Evolutionary conservation across 2,329 filamentous ascomycete genomes (phyloP).

Genomic region (Fusarium vanettenii): DNA sequence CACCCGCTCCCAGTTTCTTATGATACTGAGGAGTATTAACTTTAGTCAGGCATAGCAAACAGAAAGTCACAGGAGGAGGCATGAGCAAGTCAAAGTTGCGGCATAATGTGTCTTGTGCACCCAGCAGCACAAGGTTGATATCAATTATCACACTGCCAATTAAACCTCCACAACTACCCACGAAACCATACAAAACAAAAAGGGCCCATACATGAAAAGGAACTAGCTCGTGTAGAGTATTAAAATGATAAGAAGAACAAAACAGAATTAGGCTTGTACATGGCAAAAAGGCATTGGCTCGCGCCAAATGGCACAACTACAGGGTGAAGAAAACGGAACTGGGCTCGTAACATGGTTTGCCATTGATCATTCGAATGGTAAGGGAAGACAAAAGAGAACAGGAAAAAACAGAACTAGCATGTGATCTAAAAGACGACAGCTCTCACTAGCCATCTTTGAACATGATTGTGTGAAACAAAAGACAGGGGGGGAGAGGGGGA

Average conservation of each 20-base stretch:
- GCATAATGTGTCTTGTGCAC: neutral
- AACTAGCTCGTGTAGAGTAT: neutral
- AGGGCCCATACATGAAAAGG: neutral
- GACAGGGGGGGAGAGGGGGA: neutral
- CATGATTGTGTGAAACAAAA: neutral
- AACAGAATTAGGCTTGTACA: neutral
- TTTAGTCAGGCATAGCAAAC: too few species aligned
- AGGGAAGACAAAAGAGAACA: too few species aligned
- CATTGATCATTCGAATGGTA: too few species aligned
- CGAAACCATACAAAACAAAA: neutral
- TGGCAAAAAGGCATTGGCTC: neutral
- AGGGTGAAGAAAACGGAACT: too few species aligned
- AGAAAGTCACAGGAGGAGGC: neutral
- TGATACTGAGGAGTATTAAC: neutral
- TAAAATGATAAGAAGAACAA: neutral
- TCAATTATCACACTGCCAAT: neutral
- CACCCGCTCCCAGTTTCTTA: neutral
- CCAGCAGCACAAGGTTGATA: neutral
- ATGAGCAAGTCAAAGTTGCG: neutral
- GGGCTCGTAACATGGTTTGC: too few species aligned
- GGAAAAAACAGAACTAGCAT: neutral
- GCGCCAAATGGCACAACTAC: too few species aligned
- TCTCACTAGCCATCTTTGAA: neutral
- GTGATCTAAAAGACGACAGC: neutral
- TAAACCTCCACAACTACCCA: neutral